phyloP scores from a whole-genome alignment of 2,329 filamentous ascomycete genomes.

The Botrytis hyacinthi region DNA sequence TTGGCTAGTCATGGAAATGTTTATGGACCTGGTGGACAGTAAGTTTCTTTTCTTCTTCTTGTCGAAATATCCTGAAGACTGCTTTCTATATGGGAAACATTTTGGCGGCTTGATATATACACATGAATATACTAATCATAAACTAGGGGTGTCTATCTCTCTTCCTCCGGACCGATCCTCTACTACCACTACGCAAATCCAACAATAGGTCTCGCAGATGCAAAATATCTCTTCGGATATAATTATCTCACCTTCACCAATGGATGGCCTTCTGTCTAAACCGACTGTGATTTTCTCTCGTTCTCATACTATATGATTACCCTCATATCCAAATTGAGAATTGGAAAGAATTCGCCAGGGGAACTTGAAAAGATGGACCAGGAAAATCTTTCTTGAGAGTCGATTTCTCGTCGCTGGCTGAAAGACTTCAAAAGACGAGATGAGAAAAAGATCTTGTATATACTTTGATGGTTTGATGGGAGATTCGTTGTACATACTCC shows the following conservation, averaged over 20 bases:
- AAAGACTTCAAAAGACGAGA: too few species aligned
- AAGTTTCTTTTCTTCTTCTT: slow-evolving; percentile 13
- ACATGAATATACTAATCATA: slow-evolving; percentile 35
- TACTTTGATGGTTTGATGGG: too few species aligned
- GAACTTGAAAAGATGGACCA: too few species aligned
- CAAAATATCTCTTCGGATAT: slow-evolving; percentile 46
- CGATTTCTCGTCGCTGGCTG: background rate
- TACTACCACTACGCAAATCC: slow-evolving; percentile 63
- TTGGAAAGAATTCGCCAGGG: too few species aligned
- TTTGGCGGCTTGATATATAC: too few species aligned
- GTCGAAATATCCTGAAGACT: too few species aligned
- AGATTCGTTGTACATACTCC: too few species aligned
- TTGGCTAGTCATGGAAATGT: slow-evolving; percentile 58
- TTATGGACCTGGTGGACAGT: slow-evolving; percentile 65
- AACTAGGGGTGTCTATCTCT: slow-evolving; percentile 14
- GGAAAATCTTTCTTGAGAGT: too few species aligned
- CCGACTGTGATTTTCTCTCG: background rate
- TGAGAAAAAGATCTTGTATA: too few species aligned
- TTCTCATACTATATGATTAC: background rate
- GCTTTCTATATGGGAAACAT: too few species aligned
- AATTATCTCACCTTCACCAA: slow-evolving; percentile 43
- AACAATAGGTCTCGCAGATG: slow-evolving; percentile 49
- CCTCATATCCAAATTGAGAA: background rate
- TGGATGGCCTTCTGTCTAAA: slow-evolving; percentile 45
- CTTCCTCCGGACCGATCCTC: slow-evolving; percentile 36